Percentiles rank a stretch among this genome's conserved stretches.
phyloP scores from a whole-genome alignment of 305 asterid genomes.

The Rubia tinctorum region DNA sequence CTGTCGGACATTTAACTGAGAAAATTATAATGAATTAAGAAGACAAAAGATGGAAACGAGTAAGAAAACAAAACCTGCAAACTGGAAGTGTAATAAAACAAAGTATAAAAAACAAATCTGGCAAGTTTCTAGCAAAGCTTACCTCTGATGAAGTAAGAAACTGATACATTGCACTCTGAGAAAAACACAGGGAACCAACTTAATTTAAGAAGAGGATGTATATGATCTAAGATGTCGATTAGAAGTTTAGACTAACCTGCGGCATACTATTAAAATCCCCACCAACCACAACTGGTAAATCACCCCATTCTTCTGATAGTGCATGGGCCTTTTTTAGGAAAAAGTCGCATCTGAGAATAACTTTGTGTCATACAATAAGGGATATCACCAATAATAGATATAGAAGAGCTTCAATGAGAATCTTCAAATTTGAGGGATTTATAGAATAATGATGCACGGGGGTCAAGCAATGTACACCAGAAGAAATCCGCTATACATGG shows the following conservation, averaged over 20 bases:
- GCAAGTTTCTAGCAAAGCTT: slow-evolving; percentile 21
- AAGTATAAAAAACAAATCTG: slow-evolving; percentile 2
- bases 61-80: background rate
- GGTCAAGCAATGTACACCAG: background rate
- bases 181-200: slow-evolving; percentile 27
- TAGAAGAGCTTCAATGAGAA: background rate
- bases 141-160: slow-evolving; percentile 75
- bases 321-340: slow-evolving; percentile 71
- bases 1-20: slow-evolving; percentile 60
- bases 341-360: slow-evolving; percentile 59
- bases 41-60: slow-evolving; percentile 15
- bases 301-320: slow-evolving; percentile 75
- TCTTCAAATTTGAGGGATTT: background rate
- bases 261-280: slow-evolving; percentile 86
- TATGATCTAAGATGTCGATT: background rate
- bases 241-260: slow-evolving; percentile 34
- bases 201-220: slow-evolving; percentile 10
- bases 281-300: slow-evolving; percentile 62
- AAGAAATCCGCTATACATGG: background rate
- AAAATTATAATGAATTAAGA: slow-evolving; percentile 10
- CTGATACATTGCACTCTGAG: slow-evolving; percentile 83
- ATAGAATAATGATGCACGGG: background rate
- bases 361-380: slow-evolving; percentile 15
- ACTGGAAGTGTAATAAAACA: background rate
- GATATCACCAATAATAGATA: background rate